These are phyloP conservation scores for Drechslera avenae DNA, from an alignment of 2,329 filamentous ascomycete genomes.

Conservation along the genomic window DNA sequence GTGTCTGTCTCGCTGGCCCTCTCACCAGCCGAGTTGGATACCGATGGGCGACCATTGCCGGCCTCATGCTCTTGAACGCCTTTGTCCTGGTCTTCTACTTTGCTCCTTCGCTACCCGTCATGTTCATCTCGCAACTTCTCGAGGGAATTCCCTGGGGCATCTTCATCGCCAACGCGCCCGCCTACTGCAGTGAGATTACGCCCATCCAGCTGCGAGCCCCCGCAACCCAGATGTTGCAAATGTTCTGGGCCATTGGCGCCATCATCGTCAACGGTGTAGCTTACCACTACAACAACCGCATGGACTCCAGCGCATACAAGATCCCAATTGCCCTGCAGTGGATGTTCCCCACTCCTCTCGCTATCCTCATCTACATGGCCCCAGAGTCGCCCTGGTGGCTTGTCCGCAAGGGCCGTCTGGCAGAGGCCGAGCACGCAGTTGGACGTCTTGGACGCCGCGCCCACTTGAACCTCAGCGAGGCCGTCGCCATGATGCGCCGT, in stretches of 20 bases:
- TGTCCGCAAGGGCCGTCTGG: constrained; percentile 51
- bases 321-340: constrained; percentile 50
- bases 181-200: constrained; percentile 67
- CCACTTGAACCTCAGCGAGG: constrained; percentile 51
- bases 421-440: constrained; percentile 54
- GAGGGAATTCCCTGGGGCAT: constrained; percentile 70
- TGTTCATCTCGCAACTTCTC: constrained; percentile 62
- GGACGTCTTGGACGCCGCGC: constrained; percentile 55
- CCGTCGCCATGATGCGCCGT: constrained; percentile 65
- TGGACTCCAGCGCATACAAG: constrained; percentile 24
- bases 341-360: constrained; percentile 52
- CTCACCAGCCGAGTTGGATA: constrained; percentile 65
- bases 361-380: constrained; percentile 53
- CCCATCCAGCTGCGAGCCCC: constrained; percentile 63
- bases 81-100: constrained; percentile 68
- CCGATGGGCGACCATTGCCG: constrained; percentile 62
- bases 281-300: constrained; percentile 56
- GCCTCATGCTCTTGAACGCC: constrained; percentile 62
- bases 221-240: constrained; percentile 67
- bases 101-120: constrained; percentile 53
- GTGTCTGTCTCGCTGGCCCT: constrained; percentile 65
- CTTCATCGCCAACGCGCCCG: constrained; percentile 68
- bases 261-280: constrained; percentile 66
- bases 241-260: constrained; percentile 67
- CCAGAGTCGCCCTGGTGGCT: constrained; percentile 61